phyloP scores from a whole-genome alignment of 352 stramenopile genomes.

The Phytophthora fragariae region DNA sequence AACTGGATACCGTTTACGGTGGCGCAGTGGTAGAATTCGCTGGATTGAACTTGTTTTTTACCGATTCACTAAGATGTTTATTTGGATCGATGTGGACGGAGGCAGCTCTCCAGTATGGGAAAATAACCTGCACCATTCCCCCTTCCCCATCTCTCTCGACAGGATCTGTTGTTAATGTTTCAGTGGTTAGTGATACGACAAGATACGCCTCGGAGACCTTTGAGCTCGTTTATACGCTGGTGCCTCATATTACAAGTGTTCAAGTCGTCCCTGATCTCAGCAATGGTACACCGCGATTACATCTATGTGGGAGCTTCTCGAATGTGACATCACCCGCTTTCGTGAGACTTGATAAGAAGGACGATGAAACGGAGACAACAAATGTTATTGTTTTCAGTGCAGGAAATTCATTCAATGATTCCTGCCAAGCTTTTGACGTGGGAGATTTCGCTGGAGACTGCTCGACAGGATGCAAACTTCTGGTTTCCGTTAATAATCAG shows the following conservation, averaged over 20 bases:
- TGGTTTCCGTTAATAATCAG: slow-evolving; percentile 60
- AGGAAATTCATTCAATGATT: slow-evolving; percentile 22
- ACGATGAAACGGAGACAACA: neutral
- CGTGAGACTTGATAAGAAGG: slow-evolving; percentile 27
- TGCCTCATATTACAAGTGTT: slow-evolving; percentile 37
- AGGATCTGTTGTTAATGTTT: slow-evolving; percentile 36
- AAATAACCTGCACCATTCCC: slow-evolving; percentile 40
- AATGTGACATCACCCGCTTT: slow-evolving; percentile 17
- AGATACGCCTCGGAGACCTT: slow-evolving; percentile 42
- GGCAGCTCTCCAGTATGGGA: slow-evolving; percentile 31
- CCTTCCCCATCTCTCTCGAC: slow-evolving; percentile 11
- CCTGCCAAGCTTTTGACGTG: slow-evolving; percentile 32
- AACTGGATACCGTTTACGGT: slow-evolving; percentile 39
- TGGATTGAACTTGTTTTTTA: slow-evolving; percentile 44
- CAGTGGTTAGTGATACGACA: slow-evolving; percentile 21
- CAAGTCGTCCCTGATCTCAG: slow-evolving; percentile 16
- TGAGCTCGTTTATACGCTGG: slow-evolving; percentile 37
- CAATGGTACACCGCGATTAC: slow-evolving; percentile 21
- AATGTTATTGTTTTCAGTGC: neutral
- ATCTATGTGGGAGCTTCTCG: slow-evolving; percentile 25
- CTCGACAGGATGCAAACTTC: slow-evolving; percentile 32
- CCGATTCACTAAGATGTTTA: slow-evolving; percentile 39
- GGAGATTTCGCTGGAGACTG: slow-evolving; percentile 11
- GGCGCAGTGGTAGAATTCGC: slow-evolving; percentile 43
- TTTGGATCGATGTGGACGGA: slow-evolving; percentile 38